These are phyloP conservation scores for Kodamaea neixiangensis DNA, from an alignment of 805 yeast species.

Conservation along the genomic window DNA sequence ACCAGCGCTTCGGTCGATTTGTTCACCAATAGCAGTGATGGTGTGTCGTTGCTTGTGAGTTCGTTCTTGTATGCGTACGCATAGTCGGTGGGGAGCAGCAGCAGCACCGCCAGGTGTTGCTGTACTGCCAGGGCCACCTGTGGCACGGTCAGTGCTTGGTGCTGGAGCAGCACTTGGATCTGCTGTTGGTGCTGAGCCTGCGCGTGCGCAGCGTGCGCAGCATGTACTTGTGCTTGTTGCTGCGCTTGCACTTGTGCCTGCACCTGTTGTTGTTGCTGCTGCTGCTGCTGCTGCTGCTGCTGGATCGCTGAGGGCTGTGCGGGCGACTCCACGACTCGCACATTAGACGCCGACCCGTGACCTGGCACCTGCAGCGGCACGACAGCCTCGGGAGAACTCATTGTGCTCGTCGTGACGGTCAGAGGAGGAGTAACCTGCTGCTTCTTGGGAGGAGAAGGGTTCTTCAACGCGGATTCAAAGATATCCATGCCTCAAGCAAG, in stretches of 20 bases:
- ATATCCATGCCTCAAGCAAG: slow-evolving; percentile 19
- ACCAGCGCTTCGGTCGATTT: slow-evolving; percentile 8
- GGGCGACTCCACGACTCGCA: slow-evolving; percentile 1
- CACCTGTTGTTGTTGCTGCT: slow-evolving; percentile 6
- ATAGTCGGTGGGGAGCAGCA: not conserved
- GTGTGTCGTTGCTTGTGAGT: slow-evolving; percentile 8
- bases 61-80: slow-evolving; percentile 9
- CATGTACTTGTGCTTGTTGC: not conserved
- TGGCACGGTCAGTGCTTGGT: not conserved
- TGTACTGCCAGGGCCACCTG: not conserved
- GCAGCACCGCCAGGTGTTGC: slow-evolving; percentile 1
- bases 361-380: slow-evolving; percentile 7
- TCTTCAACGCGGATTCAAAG: slow-evolving; percentile 32
- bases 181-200: slow-evolving; percentile 1
- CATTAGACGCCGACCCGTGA: not conserved
- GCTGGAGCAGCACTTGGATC: slow-evolving; percentile 7
- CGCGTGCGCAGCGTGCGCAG: not conserved
- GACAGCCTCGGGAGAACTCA: slow-evolving; percentile 7
- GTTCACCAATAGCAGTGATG: slow-evolving; percentile 9
- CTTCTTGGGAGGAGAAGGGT: slow-evolving; percentile 39
- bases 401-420: not conserved
- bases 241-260: no score
- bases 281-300: slow-evolving; percentile 7
- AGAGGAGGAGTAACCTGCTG: slow-evolving; percentile 11
- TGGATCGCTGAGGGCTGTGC: not conserved